Base-by-base conservation (phyloP, 164 flowering plant species). In the Vitis amurensis region DNA sequence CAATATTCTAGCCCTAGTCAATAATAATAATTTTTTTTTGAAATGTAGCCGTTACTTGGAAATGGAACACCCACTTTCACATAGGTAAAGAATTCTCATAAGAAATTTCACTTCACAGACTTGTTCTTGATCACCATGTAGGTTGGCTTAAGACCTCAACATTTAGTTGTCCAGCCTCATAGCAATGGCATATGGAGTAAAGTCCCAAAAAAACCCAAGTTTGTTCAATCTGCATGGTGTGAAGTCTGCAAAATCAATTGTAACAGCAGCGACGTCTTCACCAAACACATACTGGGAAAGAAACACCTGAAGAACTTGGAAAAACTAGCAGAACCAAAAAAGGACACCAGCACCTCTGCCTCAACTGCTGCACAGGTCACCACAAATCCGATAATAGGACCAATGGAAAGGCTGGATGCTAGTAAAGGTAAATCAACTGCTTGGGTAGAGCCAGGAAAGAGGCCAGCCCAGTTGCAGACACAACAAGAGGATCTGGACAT, bases 241-340 rank as follows among this genome's bases (percentile, higher is more conserved):
- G 78, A 80, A 29, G 78, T 80, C n/a, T 80, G 82, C 71, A 65
- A 76, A 56, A 63, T 76, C 51, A 61, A 68, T 50, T 80, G 79
- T 53, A 65, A 50, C 61, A 76, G 67, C 71, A 74, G 16, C 1
- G 80, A 76, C 44, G 50, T 44, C 30, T 75, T 70, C 55, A 47
- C 5, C 17, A 50, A 49, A n/a, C 80, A 80, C 68, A 6, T 58
- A 31, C 11, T 51, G 19, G 80, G 82, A 12, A 76, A 71, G 55
- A 76, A 64, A 31, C 78, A 76, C 51, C 66, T 58, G 59, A 68
- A 73, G 69, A 77, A 68, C 19, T 55, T 80, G 51, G 77, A 71
- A 55, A 71, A 76, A 58, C 59, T 79, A 13, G 66, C 11, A 29
- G 27, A 59, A 9, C n/a, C 30, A 23, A 59, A 29, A 56, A 57